Evolutionary conservation across 2,329 filamentous ascomycete genomes (phyloP).

Genomic region (Aspergillus brunneoviolaceus): DNA sequence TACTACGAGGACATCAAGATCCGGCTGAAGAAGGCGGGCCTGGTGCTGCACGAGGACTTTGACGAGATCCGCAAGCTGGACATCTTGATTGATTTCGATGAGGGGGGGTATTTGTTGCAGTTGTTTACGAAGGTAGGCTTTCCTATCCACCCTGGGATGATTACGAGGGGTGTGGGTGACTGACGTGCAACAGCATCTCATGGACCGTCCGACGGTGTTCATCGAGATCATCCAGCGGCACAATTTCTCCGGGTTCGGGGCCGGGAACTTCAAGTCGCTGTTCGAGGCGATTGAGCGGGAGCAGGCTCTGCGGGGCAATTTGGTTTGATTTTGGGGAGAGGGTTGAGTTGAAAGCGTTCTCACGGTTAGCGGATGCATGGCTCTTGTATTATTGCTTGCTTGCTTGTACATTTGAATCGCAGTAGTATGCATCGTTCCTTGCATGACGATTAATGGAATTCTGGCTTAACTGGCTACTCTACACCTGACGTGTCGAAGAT

Average conservation of each 20-base stretch:
- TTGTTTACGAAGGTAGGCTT: constrained; percentile 65
- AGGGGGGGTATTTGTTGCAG: constrained; percentile 77
- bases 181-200: constrained; percentile 59
- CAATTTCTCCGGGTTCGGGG: constrained; percentile 87
- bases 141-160: constrained; percentile 1
- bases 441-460: too few relatives aligned
- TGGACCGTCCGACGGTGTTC: constrained; percentile 94
- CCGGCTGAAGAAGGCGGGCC: constrained; percentile 63
- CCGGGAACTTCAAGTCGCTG: constrained; percentile 91
- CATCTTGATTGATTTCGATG: constrained; percentile 93
- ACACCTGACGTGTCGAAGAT: too few relatives aligned
- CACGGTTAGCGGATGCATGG: not conserved
- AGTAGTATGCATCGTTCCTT: too few relatives aligned
- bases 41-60: constrained; percentile 73
- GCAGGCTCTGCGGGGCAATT: constrained; percentile 80
- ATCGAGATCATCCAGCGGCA: constrained; percentile 94
- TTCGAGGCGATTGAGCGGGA: constrained; percentile 96
- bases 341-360: constrained; percentile 1
- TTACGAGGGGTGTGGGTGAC: not conserved
- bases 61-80: constrained; percentile 73
- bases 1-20: constrained; percentile 79
- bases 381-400: too few relatives aligned
- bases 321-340: constrained; percentile 42
- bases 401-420: too few relatives aligned
- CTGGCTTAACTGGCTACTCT: too few relatives aligned